A percentile compares a stretch with the other conserved stretches of the same genome.
These are phyloP conservation scores for Calonectria pteridis DNA, from an alignment of 2,329 filamentous ascomycete genomes.

Conservation along the genomic window DNA sequence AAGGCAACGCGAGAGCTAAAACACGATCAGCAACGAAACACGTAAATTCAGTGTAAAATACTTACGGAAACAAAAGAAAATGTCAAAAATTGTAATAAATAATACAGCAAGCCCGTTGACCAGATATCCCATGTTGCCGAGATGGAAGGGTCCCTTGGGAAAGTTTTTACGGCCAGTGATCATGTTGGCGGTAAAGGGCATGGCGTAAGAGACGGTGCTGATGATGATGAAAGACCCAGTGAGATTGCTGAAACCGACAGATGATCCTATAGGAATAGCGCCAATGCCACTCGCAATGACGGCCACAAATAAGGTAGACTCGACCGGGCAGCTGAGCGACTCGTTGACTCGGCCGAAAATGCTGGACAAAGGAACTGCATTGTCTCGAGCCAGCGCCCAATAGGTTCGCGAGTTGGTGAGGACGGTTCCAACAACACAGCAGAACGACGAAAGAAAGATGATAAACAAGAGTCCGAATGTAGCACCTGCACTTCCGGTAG, in stretches of 20 bases:
- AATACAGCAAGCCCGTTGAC: constrained; percentile 36
- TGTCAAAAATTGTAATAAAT: constrained; percentile 37
- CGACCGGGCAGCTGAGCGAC: constrained; percentile 35
- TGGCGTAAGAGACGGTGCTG: constrained; percentile 42
- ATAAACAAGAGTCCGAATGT: constrained; percentile 42
- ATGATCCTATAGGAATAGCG: constrained; percentile 41
- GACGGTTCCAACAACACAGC: constrained; percentile 39
- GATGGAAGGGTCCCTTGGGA: constrained; percentile 31
- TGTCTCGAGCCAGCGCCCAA: constrained; percentile 41
- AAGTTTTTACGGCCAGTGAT: constrained; percentile 33
- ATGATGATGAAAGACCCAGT: constrained; percentile 46
- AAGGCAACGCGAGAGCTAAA: constrained; percentile 36
- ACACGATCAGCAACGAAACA: constrained; percentile 5
- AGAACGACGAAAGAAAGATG: constrained; percentile 41
- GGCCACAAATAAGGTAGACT: constrained; percentile 41
- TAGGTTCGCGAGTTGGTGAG: constrained; percentile 43
- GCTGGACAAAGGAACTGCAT: constrained; percentile 38
- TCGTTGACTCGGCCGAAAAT: constrained; percentile 36
- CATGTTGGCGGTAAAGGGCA: constrained; percentile 37
- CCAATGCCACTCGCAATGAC: constrained; percentile 40
- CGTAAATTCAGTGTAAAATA: not conserved
- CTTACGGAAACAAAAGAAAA: constrained; percentile 45
- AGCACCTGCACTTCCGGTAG: constrained; percentile 31
- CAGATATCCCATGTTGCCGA: constrained; percentile 18
- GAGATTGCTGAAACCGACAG: constrained; percentile 42